These are phyloP conservation scores for Chenopodium berlandieri DNA, from an alignment of 148 eudicot genomes.

Conservation along the genomic window DNA sequence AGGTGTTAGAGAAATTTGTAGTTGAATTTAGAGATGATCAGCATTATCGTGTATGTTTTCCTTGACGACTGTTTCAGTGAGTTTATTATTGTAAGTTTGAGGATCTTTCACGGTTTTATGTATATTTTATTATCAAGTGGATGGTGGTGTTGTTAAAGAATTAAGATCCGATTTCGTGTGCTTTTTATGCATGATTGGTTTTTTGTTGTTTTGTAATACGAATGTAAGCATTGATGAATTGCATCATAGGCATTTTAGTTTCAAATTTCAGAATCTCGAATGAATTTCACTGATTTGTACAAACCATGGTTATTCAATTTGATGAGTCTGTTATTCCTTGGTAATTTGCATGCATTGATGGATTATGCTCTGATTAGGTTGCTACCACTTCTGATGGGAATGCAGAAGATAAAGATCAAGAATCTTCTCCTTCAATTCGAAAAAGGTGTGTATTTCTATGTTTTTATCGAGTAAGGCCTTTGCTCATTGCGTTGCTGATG, in stretches of 20 bases:
- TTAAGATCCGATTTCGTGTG: background rate
- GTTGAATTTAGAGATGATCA: background rate
- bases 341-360: background rate
- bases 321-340: background rate
- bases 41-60: background rate
- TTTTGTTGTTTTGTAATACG: background rate
- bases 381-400: conserved; percentile 47
- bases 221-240: background rate
- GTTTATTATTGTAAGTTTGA: background rate
- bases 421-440: conserved; percentile 30
- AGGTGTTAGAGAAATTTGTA: background rate
- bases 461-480: background rate
- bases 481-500: conserved; percentile 17
- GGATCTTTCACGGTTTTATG: background rate
- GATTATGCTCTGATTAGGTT: conserved; percentile 48
- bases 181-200: background rate
- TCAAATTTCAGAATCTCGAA: too few relatives aligned
- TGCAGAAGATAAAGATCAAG: conserved; percentile 41
- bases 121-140: too few relatives aligned
- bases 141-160: background rate
- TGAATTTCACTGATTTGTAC: background rate
- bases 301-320: background rate
- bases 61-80: background rate
- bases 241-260: background rate
- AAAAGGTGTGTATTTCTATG: conserved; percentile 46